A percentile compares a stretch with the other conserved stretches of the same genome.
phyloP scores from a whole-genome alignment of 2,329 filamentous ascomycete genomes.

The Cordyceps cicadae region DNA sequence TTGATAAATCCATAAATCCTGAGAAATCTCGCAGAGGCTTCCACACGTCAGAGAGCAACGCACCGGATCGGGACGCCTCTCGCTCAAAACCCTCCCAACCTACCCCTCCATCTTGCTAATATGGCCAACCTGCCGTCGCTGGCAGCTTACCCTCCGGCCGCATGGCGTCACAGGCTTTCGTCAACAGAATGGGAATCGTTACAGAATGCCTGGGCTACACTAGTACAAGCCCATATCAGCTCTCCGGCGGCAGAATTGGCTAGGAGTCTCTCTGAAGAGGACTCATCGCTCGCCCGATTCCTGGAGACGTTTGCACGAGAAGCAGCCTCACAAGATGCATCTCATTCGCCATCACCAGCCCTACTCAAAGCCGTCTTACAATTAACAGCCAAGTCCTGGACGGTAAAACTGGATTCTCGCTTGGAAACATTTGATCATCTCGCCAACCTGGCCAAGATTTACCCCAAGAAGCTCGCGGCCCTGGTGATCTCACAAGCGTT shows the following conservation, averaged over 20 bases:
- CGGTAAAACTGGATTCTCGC: slow-evolving; percentile 27
- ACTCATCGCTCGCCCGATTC: slow-evolving; percentile 49
- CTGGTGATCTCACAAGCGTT: slow-evolving; percentile 44
- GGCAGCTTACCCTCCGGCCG: slow-evolving; percentile 65
- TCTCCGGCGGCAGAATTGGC: slow-evolving; percentile 49
- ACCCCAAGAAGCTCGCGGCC: slow-evolving; percentile 53
- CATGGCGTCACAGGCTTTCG: slow-evolving; percentile 57
- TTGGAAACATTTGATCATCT: slow-evolving; percentile 61
- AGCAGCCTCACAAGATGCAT: slow-evolving; percentile 30
- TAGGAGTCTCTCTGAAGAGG: slow-evolving; percentile 42
- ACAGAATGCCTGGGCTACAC: slow-evolving; percentile 65
- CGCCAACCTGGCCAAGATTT: slow-evolving; percentile 57
- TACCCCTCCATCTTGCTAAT: not conserved
- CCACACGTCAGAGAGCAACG: no score
- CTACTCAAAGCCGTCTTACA: slow-evolving; percentile 59
- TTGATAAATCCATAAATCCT: not conserved
- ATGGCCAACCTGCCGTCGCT: slow-evolving; percentile 57
- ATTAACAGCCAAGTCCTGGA: slow-evolving; percentile 51
- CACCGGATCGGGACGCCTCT: not conserved
- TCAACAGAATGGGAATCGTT: slow-evolving; percentile 69
- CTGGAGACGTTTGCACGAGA: slow-evolving; percentile 59
- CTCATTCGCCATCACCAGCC: slow-evolving; percentile 25
- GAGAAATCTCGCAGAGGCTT: not conserved
- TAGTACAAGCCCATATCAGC: slow-evolving; percentile 57
- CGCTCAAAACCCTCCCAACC: not conserved